Base-by-base conservation (phyloP, 768 basidiomycete species). In the Neoboletus subvelutipes region DNA sequence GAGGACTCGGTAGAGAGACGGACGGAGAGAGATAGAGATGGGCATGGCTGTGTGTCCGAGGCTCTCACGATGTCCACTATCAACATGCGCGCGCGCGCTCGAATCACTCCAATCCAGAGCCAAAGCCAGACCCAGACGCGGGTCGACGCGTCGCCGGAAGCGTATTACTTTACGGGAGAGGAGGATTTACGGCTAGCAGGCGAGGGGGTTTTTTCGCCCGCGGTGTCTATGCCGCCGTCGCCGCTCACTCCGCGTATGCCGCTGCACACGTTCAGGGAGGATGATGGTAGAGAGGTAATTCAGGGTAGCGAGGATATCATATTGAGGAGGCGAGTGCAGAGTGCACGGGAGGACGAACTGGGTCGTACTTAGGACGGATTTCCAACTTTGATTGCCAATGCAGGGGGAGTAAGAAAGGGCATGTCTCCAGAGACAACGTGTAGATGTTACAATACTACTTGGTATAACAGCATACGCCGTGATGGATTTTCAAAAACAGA, bases 131-230 rank as follows among this genome's bases (percentile, higher is more conserved):
- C 39, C 2, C 22, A 31, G 13, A 3, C 17, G 2, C 31, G 20
- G 24, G 37, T 58, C 31, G 37, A 50, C n/a, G 34, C 33, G 43
- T 13, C 34, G 69, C 77, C 78, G 20, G 73, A 73, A n/a, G 70
- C 76, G 28, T 86, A 77, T 63, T 83, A 78, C 65, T 84, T 83
- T 63, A 78, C 79, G 28, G 78, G 78, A 20, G 83, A 78, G 45
- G 77, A 75, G 50, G 73, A 75, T 58, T 65, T 83, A 45, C 77
- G 78, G 67, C 75, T 90, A 43, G 81, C 87, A 1, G 89, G 88
- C 13, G 88, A 85, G 29, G 87, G 83, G 34, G 78, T 86, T 34
- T 86, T 91, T 64, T 90, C 88, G 8, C 90, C 90, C 49, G 84
- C 82, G 41, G 78, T 78, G 20, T 88, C 87, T 29, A 74, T 76